phyloP scores from a whole-genome alignment of 2,329 filamentous ascomycete genomes.

The Trichophyton verrucosum region DNA sequence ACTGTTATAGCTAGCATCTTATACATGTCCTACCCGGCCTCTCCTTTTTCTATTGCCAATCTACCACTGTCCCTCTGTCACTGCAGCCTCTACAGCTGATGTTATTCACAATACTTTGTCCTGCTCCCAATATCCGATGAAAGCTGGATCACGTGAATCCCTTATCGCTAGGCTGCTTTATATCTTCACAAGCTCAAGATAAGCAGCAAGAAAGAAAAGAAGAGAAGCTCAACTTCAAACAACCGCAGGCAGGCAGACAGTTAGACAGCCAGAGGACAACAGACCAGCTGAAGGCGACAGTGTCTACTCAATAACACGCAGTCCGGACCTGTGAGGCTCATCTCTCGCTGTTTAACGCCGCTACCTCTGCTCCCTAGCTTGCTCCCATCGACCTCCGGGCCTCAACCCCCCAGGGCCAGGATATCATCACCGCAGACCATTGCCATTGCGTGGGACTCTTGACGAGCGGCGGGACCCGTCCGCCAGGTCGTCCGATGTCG shows the following conservation, averaged over 20 bases:
- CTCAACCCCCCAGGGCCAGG: not conserved
- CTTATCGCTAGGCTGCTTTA: not conserved
- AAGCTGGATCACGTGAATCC: not conserved
- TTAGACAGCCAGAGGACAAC: not conserved
- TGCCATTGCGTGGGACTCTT: not conserved
- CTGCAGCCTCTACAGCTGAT: not conserved
- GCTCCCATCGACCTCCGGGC: not conserved
- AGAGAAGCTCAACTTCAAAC: not conserved
- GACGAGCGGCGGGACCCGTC: slow-evolving; percentile 7
- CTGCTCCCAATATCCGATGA: too few relatives aligned
- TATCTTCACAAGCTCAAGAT: not conserved
- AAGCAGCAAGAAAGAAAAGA: not conserved
- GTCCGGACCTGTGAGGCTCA: not conserved
- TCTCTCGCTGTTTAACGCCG: not conserved
- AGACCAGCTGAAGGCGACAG: not conserved
- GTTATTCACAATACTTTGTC: too few relatives aligned
- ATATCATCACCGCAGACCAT: not conserved
- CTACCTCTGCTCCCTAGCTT: not conserved
- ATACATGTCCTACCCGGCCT: not conserved
- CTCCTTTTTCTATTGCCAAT: not conserved
- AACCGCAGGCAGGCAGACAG: not conserved
- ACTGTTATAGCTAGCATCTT: not conserved
- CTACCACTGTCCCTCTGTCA: not conserved
- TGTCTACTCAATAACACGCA: not conserved
- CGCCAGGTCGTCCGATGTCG: slow-evolving; percentile 31